Base-by-base conservation (phyloP, 495 filamentous ascomycete genomes). In the Cudoniella acicularis region DNA sequence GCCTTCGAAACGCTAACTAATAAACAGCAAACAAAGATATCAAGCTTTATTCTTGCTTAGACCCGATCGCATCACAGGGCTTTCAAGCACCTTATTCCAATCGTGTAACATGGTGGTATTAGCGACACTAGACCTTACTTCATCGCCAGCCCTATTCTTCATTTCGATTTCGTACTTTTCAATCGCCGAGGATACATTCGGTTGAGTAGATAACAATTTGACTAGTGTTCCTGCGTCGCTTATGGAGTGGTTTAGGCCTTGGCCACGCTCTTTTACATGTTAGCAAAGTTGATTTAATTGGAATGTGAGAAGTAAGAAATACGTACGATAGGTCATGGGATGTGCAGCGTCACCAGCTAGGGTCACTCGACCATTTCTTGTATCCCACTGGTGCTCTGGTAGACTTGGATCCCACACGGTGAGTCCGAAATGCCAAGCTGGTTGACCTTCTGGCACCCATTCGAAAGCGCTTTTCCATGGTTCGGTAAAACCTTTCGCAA, bases 281-380 rank as follows among this genome's bases (percentile, higher is more conserved):
- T 26, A 47, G 55, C n/a, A n/a, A n/a, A n/a, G n/a, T n/a, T n/a
- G n/a, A n/a, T n/a, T 40, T 22, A 53, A 20, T 21, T 8, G n/a
- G 52, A 23, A n/a, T 24, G 1, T 3, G 24, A 49, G 1, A 13
- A n/a, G 10, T 1, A 41, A 46, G 10, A 43, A 45, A 40, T 9
- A 79, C 80, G 69, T 77, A 87, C 84, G 82, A 61, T 77, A 79
- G 0, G 79, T 75, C 84, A 87, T 87, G 0, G 82, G 74, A 68
- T 88, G 84, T 4, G 81, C 74, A 0, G 84, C 82, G 69, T 87
- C 85, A 2, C 84, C 83, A 4, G 79, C 74, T 21, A 87, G 53
- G 0, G 79, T 79, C 1, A 83, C 71, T 30, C 72, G 64, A 1
- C 82, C 77, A 1, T 63, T 69, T 1, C 60, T 67, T 42, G 74